Evolutionary conservation across 345 rosid species (phyloP).

Genomic region (Nephelium lappaceum): DNA sequence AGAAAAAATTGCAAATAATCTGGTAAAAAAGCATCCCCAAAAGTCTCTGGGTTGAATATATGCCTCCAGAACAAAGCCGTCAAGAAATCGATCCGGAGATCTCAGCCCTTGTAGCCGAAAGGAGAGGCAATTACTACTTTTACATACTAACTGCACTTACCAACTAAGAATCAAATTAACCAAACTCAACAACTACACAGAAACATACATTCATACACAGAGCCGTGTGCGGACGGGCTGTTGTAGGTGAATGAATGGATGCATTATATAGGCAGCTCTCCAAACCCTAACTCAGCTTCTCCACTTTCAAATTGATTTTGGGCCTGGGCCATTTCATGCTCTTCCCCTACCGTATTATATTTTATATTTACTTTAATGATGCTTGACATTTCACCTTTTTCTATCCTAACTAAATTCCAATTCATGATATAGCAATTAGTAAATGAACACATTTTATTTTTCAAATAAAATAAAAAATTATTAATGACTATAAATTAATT

Average conservation of each 20-base stretch:
- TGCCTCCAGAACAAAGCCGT: slow-evolving; percentile 76
- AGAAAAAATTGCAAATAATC: slow-evolving; percentile 21
- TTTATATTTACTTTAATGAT: too few relatives aligned
- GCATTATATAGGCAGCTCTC: neutral
- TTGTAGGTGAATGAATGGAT: neutral
- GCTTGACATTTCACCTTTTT: too few relatives aligned
- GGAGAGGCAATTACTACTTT: slow-evolving; percentile 41
- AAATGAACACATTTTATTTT: too few relatives aligned
- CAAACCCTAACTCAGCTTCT: neutral
- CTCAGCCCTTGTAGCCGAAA: slow-evolving; percentile 64
- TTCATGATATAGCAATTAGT: too few relatives aligned
- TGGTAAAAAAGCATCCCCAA: slow-evolving; percentile 21
- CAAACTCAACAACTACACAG: neutral
- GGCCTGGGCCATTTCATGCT: neutral
- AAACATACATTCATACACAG: too few relatives aligned
- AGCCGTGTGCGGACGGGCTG: too few relatives aligned
- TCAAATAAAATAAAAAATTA: too few relatives aligned
- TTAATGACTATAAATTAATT: too few relatives aligned
- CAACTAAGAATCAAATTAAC: neutral
- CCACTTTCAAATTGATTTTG: neutral
- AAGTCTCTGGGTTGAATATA: slow-evolving; percentile 32
- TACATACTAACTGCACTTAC: too few relatives aligned
- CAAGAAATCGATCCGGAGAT: slow-evolving; percentile 47
- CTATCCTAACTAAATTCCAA: too few relatives aligned
- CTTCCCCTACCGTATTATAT: neutral